Percentiles rank a stretch among this genome's conserved stretches.
Evolutionary conservation across 306 rosid genomes (phyloP).

Genomic region (Dicorynia guianensis): DNA sequence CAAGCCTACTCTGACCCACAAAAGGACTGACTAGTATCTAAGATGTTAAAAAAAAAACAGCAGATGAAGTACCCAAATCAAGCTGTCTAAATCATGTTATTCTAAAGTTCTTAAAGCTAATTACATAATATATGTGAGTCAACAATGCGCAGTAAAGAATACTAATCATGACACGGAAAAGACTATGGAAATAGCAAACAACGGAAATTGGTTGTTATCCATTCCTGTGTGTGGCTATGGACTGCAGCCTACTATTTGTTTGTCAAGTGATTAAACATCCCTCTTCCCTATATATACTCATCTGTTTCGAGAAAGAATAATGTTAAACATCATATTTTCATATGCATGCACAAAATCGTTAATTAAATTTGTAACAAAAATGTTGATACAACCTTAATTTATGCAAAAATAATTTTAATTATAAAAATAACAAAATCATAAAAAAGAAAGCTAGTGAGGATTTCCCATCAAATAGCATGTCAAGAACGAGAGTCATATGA

Average conservation of each 20-base stretch:
- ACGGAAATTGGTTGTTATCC: constrained; percentile 46
- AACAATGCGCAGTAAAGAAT: constrained; percentile 36
- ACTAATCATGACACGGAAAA: constrained; percentile 41
- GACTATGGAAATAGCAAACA: constrained; percentile 36
- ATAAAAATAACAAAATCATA: too few relatives aligned
- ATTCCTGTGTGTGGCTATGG: constrained; percentile 33
- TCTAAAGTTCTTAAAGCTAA: constrained; percentile 35
- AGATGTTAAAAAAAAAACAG: constrained; percentile 22
- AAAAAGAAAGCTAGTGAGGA: too few relatives aligned
- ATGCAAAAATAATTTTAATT: too few relatives aligned
- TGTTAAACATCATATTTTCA: too few relatives aligned
- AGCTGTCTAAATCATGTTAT: constrained; percentile 51
- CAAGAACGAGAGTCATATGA: too few relatives aligned
- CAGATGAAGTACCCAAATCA: constrained; percentile 9
- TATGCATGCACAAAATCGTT: too few relatives aligned
- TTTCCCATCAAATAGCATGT: too few relatives aligned
- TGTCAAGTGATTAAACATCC: constrained; percentile 47
- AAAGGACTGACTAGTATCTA: constrained; percentile 39
- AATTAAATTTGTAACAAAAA: too few relatives aligned
- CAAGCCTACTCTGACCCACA: constrained; percentile 44
- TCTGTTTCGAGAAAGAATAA: constrained; percentile 8
- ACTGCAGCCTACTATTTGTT: constrained; percentile 49
- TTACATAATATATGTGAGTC: constrained; percentile 35
- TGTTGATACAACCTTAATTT: too few relatives aligned
- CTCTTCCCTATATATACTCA: constrained; percentile 28